Base-by-base conservation (phyloP, 129 eudicot genomes). In the Centaurea solstitialis region DNA sequence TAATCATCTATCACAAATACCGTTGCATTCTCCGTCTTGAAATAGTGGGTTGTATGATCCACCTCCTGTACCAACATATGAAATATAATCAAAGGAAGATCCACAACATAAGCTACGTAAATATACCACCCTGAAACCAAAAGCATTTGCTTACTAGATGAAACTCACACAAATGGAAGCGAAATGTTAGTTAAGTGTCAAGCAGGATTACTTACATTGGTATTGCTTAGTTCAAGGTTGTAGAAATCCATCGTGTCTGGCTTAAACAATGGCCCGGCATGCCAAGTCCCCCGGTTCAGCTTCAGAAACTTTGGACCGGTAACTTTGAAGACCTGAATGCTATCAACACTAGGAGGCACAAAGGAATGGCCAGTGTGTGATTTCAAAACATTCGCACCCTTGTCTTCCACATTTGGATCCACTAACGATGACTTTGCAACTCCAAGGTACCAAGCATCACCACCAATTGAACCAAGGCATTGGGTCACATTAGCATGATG, bases 401-500 rank as follows among this genome's bases (percentile, higher is more conserved):
- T 77, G 9, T 84, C 78, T 76, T 43, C 79, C 21, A 76, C 88
- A 50, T 65, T 65, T 73, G 93, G 78, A 68, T 91, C 87, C 30
- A 92, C 87, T 73, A 95, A 83, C 3, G 97, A 89, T 4, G 98
- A 85, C 82, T 88, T 95, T 20, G 97, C 86, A 76, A 95, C 97
- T 82, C 93, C 99, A 82, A 95, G 94, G 83, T 92, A 95, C 99
- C 99, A 95, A 47, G 33, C 81, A 53, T 85, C 84, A 70, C 96
- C 97, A 5, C 94, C 90, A 57, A 92, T 81, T 23, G 98, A 86
- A 68, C 98, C 98, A 4, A 94, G 90, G 89, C 98, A 94, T 65
- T 94, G 98, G 39, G 98, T 94, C 85, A 94, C 97, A 74, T 82
- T 87, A n/a, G 98, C 91, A 83, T 94, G 98, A 78, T 94, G 98